Evolutionary conservation across 2,329 filamentous ascomycete species (phyloP).

Genomic region (Nemania sp.): DNA sequence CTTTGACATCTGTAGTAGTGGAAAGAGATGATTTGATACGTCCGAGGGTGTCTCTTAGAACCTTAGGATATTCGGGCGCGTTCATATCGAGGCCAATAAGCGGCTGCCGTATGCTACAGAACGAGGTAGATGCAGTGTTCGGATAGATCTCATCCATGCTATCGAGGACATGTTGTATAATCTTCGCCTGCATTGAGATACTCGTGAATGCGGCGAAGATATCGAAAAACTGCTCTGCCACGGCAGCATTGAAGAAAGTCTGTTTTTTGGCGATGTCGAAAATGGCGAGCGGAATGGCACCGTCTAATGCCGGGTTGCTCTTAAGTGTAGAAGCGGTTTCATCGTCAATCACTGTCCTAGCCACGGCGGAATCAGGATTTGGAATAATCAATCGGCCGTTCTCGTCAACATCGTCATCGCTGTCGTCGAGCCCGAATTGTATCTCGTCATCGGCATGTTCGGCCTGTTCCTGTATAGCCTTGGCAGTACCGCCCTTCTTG

Average conservation of each 20-base stretch:
- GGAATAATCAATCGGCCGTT: constrained; percentile 48
- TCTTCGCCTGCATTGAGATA: constrained; percentile 64
- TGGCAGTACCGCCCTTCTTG: constrained; percentile 47
- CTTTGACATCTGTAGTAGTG: constrained; percentile 49
- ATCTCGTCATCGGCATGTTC: constrained; percentile 52
- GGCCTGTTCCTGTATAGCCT: constrained; percentile 58
- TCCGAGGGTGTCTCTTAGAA: constrained; percentile 66
- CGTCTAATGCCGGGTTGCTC: constrained; percentile 80
- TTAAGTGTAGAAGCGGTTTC: constrained; percentile 57
- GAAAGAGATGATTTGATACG: constrained; percentile 58
- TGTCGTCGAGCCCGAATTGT: constrained; percentile 48
- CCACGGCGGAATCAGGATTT: constrained; percentile 46
- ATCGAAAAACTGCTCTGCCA: constrained; percentile 78
- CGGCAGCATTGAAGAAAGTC: constrained; percentile 65
- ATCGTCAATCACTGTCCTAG: constrained; percentile 51
- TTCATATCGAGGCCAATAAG: constrained; percentile 65
- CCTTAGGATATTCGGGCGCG: constrained; percentile 72
- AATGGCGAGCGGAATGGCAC: constrained; percentile 91
- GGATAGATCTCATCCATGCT: constrained; percentile 64
- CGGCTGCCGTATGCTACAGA: constrained; percentile 72
- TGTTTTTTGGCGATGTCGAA: constrained; percentile 86
- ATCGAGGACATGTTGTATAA: constrained; percentile 74
- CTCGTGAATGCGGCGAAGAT: constrained; percentile 72
- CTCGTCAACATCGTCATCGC: constrained; percentile 48
- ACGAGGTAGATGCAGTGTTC: constrained; percentile 63